Conservation (phyloP, 371 early-diverging fungal genomes). For the Spraguea lophii region DNA sequence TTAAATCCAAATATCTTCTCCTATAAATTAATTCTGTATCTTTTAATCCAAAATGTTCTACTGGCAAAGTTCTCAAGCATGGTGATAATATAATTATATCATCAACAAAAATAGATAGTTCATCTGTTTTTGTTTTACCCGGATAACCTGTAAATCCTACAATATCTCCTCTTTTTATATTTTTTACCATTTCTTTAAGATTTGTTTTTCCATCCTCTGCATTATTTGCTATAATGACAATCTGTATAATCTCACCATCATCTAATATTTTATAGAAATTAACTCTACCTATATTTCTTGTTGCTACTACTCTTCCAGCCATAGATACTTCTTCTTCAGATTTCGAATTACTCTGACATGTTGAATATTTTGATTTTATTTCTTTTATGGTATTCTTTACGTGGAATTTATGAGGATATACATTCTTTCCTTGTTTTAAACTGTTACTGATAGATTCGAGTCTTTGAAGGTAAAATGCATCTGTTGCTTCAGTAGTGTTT, state of each 20-base stretch:
- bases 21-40: constrained; percentile 78
- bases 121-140: constrained; percentile 76
- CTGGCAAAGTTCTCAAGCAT: constrained; percentile 85
- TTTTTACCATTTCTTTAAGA: constrained; percentile 1
- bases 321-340: constrained; percentile 9
- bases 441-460: neutral
- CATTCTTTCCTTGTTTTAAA: neutral
- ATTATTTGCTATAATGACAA: neutral
- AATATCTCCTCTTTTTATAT: constrained; percentile 82
- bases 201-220: neutral
- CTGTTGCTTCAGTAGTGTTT: neutral
- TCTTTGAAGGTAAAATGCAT: neutral
- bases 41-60: constrained; percentile 77
- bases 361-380: neutral
- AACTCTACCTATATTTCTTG: constrained; percentile 15
- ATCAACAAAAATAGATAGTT: constrained; percentile 75
- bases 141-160: constrained; percentile 77
- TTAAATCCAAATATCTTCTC: constrained; percentile 89
- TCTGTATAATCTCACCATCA: constrained; percentile 13
- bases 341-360: neutral
- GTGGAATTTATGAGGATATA: constrained; percentile 35
- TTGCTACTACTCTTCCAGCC: constrained; percentile 27
- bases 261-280: constrained; percentile 18
- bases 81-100: constrained; percentile 68
- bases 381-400: constrained; percentile 23